A percentile compares a stretch with the other conserved stretches of the same genome.
Evolutionary conservation across 768 basidiomycete genomes (phyloP).

Genomic region (Xerocomellus chrysenteron): DNA sequence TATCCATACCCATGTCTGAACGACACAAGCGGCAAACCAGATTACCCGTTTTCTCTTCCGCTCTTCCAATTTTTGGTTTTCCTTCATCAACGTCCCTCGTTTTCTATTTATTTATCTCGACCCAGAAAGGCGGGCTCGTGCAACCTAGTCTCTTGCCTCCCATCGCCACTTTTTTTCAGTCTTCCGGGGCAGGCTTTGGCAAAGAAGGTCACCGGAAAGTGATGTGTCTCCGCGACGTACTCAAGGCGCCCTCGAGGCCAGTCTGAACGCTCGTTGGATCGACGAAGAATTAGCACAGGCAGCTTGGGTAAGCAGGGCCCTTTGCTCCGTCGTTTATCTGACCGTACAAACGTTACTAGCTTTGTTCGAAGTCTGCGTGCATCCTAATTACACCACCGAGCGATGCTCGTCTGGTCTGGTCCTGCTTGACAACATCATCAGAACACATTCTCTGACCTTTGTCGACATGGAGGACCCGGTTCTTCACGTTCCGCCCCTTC

Average conservation of each 20-base stretch:
- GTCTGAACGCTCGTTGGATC: constrained; percentile 67
- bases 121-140: constrained; percentile 50
- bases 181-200: constrained; percentile 58
- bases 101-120: constrained; percentile 64
- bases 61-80: constrained; percentile 67
- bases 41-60: constrained; percentile 61
- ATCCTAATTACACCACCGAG: constrained; percentile 55
- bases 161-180: constrained; percentile 67
- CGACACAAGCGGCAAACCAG: constrained; percentile 43
- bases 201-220: constrained; percentile 54
- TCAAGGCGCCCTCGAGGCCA: constrained; percentile 68
- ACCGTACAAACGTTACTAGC: constrained; percentile 52
- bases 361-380: constrained; percentile 69
- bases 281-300: constrained; percentile 75
- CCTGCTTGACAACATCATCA: constrained; percentile 68
- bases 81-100: constrained; percentile 68
- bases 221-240: constrained; percentile 64
- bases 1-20: constrained; percentile 38
- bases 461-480: constrained; percentile 58
- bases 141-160: constrained; percentile 70
- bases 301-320: constrained; percentile 57
- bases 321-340: constrained; percentile 6
- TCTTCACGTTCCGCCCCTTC: constrained; percentile 49
- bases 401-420: constrained; percentile 57
- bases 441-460: constrained; percentile 53